phyloP scores from a whole-genome alignment of 495 filamentous ascomycete species.

The Podospora appendiculata region DNA sequence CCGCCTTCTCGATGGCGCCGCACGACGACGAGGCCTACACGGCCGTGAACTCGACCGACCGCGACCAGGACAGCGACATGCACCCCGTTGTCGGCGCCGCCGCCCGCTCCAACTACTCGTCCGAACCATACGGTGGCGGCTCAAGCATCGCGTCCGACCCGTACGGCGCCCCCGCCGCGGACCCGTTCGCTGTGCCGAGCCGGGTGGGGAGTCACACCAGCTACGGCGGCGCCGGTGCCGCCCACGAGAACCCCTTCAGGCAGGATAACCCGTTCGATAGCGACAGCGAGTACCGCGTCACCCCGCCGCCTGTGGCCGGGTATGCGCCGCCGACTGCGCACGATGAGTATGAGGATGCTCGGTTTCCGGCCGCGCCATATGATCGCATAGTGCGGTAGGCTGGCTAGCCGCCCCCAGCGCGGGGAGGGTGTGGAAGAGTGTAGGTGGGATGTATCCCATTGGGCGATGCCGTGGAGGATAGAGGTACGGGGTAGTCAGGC shows the following conservation, averaged over 20 bases:
- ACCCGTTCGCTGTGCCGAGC: slow-evolving; percentile 2
- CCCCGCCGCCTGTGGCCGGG: slow-evolving; percentile 18
- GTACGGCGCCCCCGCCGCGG: slow-evolving; percentile 10
- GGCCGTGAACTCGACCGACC: slow-evolving; percentile 36
- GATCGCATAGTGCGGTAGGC: slow-evolving; percentile 26
- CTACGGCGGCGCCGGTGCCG: slow-evolving; percentile 6
- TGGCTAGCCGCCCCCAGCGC: too few species aligned
- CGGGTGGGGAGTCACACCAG: slow-evolving; percentile 4
- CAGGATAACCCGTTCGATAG: slow-evolving; percentile 37
- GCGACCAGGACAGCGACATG: slow-evolving; percentile 18
- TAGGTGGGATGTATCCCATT: too few species aligned
- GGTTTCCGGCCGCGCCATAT: slow-evolving; percentile 37
- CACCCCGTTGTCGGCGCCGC: slow-evolving; percentile 3
- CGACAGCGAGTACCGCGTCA: slow-evolving; percentile 28
- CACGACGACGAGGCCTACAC: slow-evolving; percentile 48
- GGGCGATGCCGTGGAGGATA: background rate
- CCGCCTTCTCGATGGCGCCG: slow-evolving; percentile 47
- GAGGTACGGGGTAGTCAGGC: background rate
- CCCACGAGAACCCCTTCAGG: slow-evolving; percentile 23
- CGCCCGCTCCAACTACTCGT: slow-evolving; percentile 16
- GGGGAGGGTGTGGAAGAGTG: background rate
- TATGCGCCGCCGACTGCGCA: slow-evolving; percentile 28
- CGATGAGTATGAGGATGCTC: slow-evolving; percentile 31
- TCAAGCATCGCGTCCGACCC: slow-evolving; percentile 25
- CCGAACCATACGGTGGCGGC: slow-evolving; percentile 12